Evolutionary conservation across 1,284 basidiomycete genomes (phyloP), one percentile per base, ranked within the genome.

Genomic region (Ganoderma leucocontextum): DNA sequence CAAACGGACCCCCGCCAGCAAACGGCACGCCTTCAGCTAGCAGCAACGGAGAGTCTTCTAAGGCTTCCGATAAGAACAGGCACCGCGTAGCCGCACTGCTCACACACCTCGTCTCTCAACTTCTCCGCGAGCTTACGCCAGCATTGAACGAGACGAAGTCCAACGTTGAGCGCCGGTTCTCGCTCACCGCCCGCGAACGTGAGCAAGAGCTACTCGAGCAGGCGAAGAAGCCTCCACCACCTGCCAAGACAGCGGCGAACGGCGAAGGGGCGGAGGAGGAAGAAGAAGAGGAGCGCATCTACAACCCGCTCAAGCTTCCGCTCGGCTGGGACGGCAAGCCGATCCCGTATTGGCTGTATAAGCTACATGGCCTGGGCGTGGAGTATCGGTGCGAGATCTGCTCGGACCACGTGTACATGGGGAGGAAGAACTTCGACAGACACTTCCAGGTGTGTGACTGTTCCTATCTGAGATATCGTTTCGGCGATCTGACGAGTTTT

Each of bases 361-460:
- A 99, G 81, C 83, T 99, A 64, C 98, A 99, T 80, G 98, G 98
- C 1, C 85, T 99, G 29, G 97, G 97, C 36, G 97, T 98, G 62
- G 96, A 98, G 80, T 99, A 98, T 81, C 90, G 91, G 68, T 99
- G 98, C 78, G 97, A 99, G 83, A 98, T 99, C 76, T 99, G 98
- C 80, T 97, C 95, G 17, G 95, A 96, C 78, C 93, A 94, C 78
- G 93, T 95, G 13, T 97, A 97, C 79, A 97, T 97, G 92, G 97
- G 97, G 73, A 93, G 94, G 78, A 97, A 97, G 88, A 96, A 96
- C 80, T 97, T 97, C 76, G 95, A 97, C 77, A 87, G 95, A 65
- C 95, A 97, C 82, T 97, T 97, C 83, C 93, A 95, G 81, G 90
- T 70, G 38, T 19, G 60, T 88, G 73, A 60, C 77, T 74, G 41